Percentiles rank a stretch among this genome's conserved stretches.
These are phyloP conservation scores for Colletotrichum cuscutae DNA, from an alignment of 2,329 filamentous ascomycete species.

Conservation along the genomic window DNA sequence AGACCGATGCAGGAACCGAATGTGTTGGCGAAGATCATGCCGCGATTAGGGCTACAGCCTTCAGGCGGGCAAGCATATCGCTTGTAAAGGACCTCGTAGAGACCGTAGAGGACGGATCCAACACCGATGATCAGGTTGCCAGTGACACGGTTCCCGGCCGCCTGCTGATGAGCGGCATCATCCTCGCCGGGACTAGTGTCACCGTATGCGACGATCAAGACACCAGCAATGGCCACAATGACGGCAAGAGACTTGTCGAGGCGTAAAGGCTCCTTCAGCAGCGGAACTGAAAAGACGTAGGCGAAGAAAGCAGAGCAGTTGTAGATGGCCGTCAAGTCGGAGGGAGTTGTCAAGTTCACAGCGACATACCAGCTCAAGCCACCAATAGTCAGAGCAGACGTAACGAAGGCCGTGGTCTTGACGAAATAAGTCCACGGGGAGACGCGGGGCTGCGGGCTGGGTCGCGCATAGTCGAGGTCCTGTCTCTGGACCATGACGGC, in stretches of 20 bases:
- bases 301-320: constrained; percentile 99
- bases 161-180: constrained; percentile 55
- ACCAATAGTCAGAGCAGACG: constrained; percentile 86
- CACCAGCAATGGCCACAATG: constrained; percentile 85
- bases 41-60: constrained; percentile 83
- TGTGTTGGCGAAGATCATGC: constrained; percentile 94
- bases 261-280: constrained; percentile 86
- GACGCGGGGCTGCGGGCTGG: constrained; percentile 46
- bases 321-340: constrained; percentile 97
- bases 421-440: constrained; percentile 75
- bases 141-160: constrained; percentile 74
- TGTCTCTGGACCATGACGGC: constrained; percentile 87
- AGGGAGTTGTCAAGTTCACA: constrained; percentile 91
- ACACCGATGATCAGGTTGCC: constrained; percentile 94
- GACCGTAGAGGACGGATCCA: constrained; percentile 91
- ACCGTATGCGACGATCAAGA: constrained; percentile 95
- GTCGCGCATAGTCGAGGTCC: constrained; percentile 72
- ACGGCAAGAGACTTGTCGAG: constrained; percentile 89
- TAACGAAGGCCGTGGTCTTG: constrained; percentile 83
- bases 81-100: constrained; percentile 98
- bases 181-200: constrained; percentile 66
- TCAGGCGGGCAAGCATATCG: constrained; percentile 92
- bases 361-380: constrained; percentile 96
- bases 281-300: constrained; percentile 93
- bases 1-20: constrained; percentile 88